These are phyloP conservation scores for Carex pumila DNA, from an alignment of 176 grass and related monocot genomes.

Conservation along the genomic window DNA sequence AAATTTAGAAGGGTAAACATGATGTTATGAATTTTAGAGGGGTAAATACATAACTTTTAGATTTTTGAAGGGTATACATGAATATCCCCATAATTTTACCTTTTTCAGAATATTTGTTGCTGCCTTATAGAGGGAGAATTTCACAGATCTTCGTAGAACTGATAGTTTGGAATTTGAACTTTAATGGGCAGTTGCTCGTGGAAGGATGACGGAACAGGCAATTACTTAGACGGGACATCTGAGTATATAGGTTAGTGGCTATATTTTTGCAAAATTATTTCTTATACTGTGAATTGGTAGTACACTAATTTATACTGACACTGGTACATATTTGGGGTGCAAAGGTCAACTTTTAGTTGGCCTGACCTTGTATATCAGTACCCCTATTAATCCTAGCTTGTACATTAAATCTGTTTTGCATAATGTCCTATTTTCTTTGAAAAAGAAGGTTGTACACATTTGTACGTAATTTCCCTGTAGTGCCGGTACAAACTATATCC, in stretches of 20 bases:
- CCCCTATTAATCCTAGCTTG: not conserved
- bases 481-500: not conserved
- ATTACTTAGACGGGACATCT: slow-evolving; percentile 39
- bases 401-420: not conserved
- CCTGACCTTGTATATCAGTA: not conserved
- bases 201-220: slow-evolving; percentile 36
- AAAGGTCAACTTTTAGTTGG: not conserved
- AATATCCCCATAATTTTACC: not conserved
- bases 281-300: not conserved
- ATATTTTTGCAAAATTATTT: not conserved
- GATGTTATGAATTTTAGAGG: too few relatives aligned
- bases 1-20: too few relatives aligned
- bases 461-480: not conserved
- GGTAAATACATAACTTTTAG: too few relatives aligned
- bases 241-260: slow-evolving; percentile 77
- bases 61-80: too few relatives aligned
- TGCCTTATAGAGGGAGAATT: not conserved
- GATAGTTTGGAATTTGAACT: not conserved
- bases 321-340: not conserved
- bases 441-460: not conserved
- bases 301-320: not conserved
- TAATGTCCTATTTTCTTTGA: not conserved
- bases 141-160: slow-evolving; percentile 7
- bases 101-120: not conserved
- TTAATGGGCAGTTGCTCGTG: slow-evolving; percentile 57